Percentiles rank a stretch among this genome's conserved stretches.
These are phyloP conservation scores for barrel medic (Medicago truncatula) DNA, from an alignment of 306 rosid genomes.

Conservation along the genomic window DNA sequence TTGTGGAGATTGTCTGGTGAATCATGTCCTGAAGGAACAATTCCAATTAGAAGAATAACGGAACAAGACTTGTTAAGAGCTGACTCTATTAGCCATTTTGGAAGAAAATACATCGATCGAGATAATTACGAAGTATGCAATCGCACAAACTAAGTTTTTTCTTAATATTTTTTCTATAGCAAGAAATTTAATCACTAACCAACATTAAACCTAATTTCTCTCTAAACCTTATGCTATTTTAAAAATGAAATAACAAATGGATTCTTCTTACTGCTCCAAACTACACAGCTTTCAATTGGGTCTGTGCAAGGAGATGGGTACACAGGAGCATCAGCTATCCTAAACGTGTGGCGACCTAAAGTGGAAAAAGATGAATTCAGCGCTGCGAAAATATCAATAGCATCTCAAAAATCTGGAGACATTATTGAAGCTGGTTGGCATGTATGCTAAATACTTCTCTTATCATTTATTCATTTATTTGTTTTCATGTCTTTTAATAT, in stretches of 20 bases:
- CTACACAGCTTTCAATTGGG: conserved; percentile 85
- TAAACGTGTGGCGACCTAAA: conserved; percentile 90
- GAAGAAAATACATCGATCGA: not conserved
- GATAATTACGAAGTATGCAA: not conserved
- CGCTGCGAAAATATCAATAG: conserved; percentile 89
- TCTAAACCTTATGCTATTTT: not conserved
- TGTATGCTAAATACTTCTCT: conserved; percentile 43
- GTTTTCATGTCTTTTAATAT: no score
- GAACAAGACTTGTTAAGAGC: not conserved
- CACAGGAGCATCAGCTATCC: conserved; percentile 88
- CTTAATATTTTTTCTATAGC: no score
- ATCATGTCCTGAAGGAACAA: not conserved
- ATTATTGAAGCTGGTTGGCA: conserved; percentile 99
- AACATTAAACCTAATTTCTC: not conserved
- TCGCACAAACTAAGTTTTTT: not conserved
- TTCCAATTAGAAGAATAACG: not conserved
- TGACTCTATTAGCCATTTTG: not conserved
- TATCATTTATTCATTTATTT: no score
- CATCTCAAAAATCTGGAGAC: conserved; percentile 73
- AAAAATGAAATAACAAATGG: not conserved
- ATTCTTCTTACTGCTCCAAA: not conserved
- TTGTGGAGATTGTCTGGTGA: not conserved
- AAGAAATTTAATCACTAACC: not conserved
- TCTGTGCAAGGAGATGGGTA: conserved; percentile 78
- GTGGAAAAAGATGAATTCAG: conserved; percentile 85